These are phyloP conservation scores for Termitomyces sp. DNA, from an alignment of 768 basidiomycete species.

Conservation along the genomic window DNA sequence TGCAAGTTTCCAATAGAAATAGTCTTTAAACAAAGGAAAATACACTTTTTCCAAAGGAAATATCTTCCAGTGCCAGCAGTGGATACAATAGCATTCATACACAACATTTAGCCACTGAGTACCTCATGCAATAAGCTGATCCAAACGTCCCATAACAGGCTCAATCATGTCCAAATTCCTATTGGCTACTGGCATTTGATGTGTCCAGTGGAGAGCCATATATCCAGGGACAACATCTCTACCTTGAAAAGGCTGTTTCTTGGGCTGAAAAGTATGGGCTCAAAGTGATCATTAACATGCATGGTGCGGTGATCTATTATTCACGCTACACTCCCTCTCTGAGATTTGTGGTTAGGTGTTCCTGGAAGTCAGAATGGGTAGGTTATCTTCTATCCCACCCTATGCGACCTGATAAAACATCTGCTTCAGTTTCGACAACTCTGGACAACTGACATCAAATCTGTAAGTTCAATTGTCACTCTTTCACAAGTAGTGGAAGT, in stretches of 20 bases:
- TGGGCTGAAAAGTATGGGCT: constrained; percentile 70
- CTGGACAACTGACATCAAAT: constrained; percentile 53
- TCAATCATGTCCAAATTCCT: constrained; percentile 80
- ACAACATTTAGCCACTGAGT: not conserved
- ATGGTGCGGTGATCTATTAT: constrained; percentile 29
- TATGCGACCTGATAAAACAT: not conserved
- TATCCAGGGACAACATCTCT: constrained; percentile 68
- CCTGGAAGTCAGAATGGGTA: constrained; percentile 87
- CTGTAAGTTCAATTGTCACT: constrained; percentile 33
- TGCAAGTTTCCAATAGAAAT: too few species aligned
- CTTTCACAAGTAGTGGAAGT: not conserved
- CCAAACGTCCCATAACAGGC: constrained; percentile 27
- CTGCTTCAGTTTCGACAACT: constrained; percentile 67
- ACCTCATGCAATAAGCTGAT: not conserved
- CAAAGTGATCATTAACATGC: constrained; percentile 79
- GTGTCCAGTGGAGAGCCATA: constrained; percentile 72
- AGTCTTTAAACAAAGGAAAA: too few species aligned
- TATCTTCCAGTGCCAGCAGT: too few species aligned
- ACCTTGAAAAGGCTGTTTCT: constrained; percentile 55
- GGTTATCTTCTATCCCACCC: not conserved
- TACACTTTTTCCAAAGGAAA: too few species aligned
- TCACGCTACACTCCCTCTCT: not conserved
- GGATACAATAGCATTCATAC: not conserved
- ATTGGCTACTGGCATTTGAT: constrained; percentile 90
- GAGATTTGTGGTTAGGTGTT: constrained; percentile 34